phyloP scores from a whole-genome alignment of 177 flowering plant genomes.

The Telopea speciosissima region DNA sequence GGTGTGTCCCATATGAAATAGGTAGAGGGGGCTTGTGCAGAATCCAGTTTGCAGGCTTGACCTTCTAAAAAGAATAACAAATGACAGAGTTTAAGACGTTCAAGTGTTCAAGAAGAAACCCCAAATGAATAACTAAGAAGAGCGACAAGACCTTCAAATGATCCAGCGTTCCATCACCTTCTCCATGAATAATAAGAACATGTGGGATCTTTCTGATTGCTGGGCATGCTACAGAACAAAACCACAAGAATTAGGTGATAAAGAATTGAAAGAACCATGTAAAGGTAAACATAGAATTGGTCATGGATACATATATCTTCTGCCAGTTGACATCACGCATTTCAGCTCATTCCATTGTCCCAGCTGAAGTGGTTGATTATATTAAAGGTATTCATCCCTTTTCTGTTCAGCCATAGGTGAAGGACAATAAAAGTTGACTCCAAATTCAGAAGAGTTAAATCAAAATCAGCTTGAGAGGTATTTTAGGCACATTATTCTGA shows the following conservation, averaged over 20 bases:
- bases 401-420: too few species aligned
- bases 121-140: not conserved
- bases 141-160: constrained; percentile 57
- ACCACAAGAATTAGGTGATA: not conserved
- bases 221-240: constrained; percentile 70
- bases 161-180: constrained; percentile 64
- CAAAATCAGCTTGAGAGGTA: too few species aligned
- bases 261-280: not conserved
- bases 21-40: constrained; percentile 92
- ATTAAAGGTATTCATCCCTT: too few species aligned
- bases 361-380: too few species aligned
- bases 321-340: too few species aligned
- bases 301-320: too few species aligned
- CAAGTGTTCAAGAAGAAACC: not conserved
- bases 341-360: too few species aligned
- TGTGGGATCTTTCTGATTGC: constrained; percentile 51
- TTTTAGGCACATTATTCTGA: too few species aligned
- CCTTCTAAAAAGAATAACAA: constrained; percentile 42
- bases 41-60: constrained; percentile 76
- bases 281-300: too few species aligned
- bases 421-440: too few species aligned
- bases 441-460: too few species aligned
- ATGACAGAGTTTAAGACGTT: not conserved
- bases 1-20: constrained; percentile 96
- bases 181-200: constrained; percentile 90